phyloP scores from a whole-genome alignment of 257 asterid genomes.

The Plantago elongata region DNA sequence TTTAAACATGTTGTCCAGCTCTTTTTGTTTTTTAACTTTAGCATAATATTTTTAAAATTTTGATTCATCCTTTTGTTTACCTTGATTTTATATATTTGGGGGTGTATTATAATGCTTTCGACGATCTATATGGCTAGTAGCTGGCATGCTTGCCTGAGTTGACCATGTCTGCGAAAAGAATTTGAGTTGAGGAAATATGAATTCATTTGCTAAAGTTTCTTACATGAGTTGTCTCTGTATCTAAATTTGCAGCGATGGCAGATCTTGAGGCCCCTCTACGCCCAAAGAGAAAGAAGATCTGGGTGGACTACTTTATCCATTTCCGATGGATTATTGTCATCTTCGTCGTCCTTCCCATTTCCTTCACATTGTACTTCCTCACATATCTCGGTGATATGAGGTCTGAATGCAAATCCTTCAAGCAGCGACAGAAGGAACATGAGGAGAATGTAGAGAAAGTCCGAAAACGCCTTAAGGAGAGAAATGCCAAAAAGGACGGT shows the following conservation, averaged over 20 bases:
- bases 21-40: too few relatives aligned
- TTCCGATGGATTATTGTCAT: slow-evolving; percentile 91
- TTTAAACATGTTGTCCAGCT: too few relatives aligned
- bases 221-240: slow-evolving; percentile 6
- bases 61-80: too few relatives aligned
- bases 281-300: slow-evolving; percentile 83
- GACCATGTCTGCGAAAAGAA: neutral
- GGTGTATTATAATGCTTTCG: too few relatives aligned
- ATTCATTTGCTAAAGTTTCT: slow-evolving; percentile 9
- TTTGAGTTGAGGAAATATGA: neutral
- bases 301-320: slow-evolving; percentile 78
- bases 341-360: slow-evolving; percentile 80
- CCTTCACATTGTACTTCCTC: slow-evolving; percentile 68
- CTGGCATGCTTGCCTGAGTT: too few relatives aligned
- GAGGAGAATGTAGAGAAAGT: slow-evolving; percentile 44
- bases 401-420: slow-evolving; percentile 71
- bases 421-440: slow-evolving; percentile 49
- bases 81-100: too few relatives aligned
- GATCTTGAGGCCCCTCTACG: slow-evolving; percentile 90
- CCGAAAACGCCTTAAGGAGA: slow-evolving; percentile 41
- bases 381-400: slow-evolving; percentile 71
- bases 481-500: slow-evolving; percentile 47
- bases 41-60: too few relatives aligned
- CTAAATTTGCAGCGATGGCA: slow-evolving; percentile 43
- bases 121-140: too few relatives aligned